A percentile compares a stretch with the other conserved stretches of the same genome.
Conservation (phyloP, 2,329 filamentous ascomycete species). For the Immersiporthe knoxdaviesiana region DNA sequence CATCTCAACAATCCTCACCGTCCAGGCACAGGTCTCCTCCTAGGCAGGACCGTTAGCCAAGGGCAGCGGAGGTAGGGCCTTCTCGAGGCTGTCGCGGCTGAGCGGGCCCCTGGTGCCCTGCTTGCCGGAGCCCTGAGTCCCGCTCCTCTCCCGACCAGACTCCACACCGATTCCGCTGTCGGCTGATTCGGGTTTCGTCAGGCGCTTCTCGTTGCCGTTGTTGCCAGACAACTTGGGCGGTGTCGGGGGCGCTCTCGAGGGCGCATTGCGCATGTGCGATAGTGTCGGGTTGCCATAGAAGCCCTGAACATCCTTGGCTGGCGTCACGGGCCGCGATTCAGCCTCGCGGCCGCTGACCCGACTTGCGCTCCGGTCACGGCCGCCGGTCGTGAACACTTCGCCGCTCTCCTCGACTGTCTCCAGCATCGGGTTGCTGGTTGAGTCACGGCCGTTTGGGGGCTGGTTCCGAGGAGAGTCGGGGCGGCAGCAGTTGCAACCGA, state of each 20-base stretch:
- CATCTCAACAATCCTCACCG: slow-evolving; percentile 10
- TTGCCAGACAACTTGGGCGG: slow-evolving; percentile 44
- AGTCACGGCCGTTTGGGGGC: slow-evolving; percentile 47
- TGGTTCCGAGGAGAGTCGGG: slow-evolving; percentile 21
- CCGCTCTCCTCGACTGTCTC: slow-evolving; percentile 91
- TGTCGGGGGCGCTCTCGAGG: slow-evolving; percentile 45
- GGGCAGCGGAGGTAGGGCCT: slow-evolving; percentile 62
- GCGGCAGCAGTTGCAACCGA: slow-evolving; percentile 30
- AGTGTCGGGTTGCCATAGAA: slow-evolving; percentile 42
- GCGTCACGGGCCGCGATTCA: slow-evolving; percentile 46
- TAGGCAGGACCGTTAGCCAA: slow-evolving; percentile 31
- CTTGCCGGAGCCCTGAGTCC: slow-evolving; percentile 31
- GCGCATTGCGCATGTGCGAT: slow-evolving; percentile 29
- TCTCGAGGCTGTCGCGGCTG: slow-evolving; percentile 62
- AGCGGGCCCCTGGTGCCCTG: slow-evolving; percentile 41
- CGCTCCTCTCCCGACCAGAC: slow-evolving; percentile 34
- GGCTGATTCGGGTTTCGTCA: slow-evolving; percentile 49
- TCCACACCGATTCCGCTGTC: slow-evolving; percentile 51
- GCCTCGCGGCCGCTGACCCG: slow-evolving; percentile 40
- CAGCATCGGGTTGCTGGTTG: slow-evolving; percentile 57
- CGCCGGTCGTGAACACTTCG: slow-evolving; percentile 71
- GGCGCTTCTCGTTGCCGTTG: slow-evolving; percentile 26
- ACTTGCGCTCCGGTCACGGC: slow-evolving; percentile 53
- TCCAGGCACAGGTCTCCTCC: slow-evolving; percentile 18
- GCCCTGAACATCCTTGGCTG: slow-evolving; percentile 44